A percentile compares a stretch with the other conserved stretches of the same genome.
Conservation (phyloP, 1,284 basidiomycete species). For the Austropuccinia psidii region DNA sequence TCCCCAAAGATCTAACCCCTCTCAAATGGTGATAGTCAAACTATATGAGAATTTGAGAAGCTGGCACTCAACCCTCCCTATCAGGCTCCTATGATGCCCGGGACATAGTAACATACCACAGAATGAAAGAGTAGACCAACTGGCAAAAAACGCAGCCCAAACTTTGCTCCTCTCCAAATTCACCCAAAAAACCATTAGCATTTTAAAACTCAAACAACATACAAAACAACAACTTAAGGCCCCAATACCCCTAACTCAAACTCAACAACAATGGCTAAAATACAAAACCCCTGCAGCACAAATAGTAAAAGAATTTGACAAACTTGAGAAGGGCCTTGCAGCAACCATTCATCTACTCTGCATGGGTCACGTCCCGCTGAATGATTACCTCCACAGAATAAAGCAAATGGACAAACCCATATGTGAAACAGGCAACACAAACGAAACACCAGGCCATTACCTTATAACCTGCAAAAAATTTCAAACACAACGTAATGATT, state of each 20-base stretch:
- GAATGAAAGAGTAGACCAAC: not conserved
- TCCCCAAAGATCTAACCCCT: too few relatives aligned
- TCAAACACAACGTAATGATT: not conserved
- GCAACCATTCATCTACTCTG: not conserved
- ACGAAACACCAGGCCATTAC: not conserved
- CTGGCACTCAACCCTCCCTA: too few relatives aligned
- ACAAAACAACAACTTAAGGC: too few relatives aligned
- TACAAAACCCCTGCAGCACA: too few relatives aligned
- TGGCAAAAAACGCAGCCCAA: not conserved
- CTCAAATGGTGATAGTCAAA: too few relatives aligned
- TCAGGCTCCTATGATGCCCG: slow-evolving; percentile 4
- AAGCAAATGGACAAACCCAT: not conserved
- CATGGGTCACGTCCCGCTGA: not conserved
- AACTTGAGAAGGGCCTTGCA: not conserved
- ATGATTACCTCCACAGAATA: not conserved
- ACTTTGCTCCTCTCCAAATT: too few relatives aligned
- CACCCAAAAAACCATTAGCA: too few relatives aligned
- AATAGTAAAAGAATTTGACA: not conserved
- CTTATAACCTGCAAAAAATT: not conserved
- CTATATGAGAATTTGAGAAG: too few relatives aligned
- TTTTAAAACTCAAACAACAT: too few relatives aligned
- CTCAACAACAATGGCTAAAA: too few relatives aligned
- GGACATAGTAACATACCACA: not conserved
- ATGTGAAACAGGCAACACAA: not conserved
- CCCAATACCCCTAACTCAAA: too few relatives aligned